Conservation (phyloP, 192 early-diverging fungal species). For the Mortierella alpina region DNA sequence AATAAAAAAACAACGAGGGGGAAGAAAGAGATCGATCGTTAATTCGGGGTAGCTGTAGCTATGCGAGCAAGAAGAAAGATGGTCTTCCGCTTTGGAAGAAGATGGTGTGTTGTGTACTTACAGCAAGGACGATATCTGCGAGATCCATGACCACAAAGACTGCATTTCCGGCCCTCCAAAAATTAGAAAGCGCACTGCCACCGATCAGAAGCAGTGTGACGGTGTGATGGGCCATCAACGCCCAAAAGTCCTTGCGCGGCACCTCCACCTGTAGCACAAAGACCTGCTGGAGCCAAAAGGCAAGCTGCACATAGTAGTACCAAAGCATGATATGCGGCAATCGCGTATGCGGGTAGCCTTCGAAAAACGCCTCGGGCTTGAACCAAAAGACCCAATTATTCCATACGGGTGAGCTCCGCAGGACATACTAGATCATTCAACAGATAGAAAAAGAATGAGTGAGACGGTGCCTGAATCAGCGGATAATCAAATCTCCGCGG, state of each 20-base stretch:
- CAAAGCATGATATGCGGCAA: constrained; percentile 60
- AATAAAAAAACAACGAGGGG: neutral
- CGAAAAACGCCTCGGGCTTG: constrained; percentile 61
- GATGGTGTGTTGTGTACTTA: constrained; percentile 44
- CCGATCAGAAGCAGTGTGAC: constrained; percentile 68
- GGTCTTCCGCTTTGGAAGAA: neutral
- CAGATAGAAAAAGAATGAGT: no score
- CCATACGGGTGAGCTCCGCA: constrained; percentile 72
- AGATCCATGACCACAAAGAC: constrained; percentile 76
- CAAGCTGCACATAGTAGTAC: constrained; percentile 69
- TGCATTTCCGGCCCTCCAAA: constrained; percentile 69
- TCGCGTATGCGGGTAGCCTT: constrained; percentile 64
- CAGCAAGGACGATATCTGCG: constrained; percentile 69
- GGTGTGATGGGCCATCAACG: constrained; percentile 69
- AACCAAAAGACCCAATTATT: constrained; percentile 61
- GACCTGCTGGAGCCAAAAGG: constrained; percentile 70
- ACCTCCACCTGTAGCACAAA: constrained; percentile 69
- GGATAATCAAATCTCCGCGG: no score
- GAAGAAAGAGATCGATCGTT: neutral
- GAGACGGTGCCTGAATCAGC: no score
- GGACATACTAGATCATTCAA: constrained; percentile 59
- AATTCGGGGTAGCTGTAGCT: neutral
- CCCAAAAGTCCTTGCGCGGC: constrained; percentile 68
- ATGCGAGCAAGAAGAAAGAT: no score
- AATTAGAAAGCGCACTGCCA: constrained; percentile 68